phyloP scores from a whole-genome alignment of 1,139 yeast genomes.

The Suhomyces coccinellae region DNA sequence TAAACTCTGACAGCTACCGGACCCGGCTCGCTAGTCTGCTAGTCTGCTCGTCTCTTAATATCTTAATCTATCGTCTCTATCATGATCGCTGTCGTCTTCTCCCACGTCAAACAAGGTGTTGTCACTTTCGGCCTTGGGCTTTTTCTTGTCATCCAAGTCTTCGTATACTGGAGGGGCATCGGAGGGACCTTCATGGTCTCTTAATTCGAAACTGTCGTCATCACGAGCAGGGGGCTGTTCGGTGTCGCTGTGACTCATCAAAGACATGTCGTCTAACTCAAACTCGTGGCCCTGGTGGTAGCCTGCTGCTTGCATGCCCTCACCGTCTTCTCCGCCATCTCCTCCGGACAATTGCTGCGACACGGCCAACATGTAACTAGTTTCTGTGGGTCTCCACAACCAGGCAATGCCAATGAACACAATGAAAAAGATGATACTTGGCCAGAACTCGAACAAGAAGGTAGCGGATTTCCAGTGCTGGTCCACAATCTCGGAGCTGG shows the following conservation, averaged over 20 bases:
- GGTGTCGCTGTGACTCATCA: constrained; percentile 53
- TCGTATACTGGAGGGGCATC: constrained; percentile 31
- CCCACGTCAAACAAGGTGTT: constrained; percentile 43
- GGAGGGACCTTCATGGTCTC: constrained; percentile 16
- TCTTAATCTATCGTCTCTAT: constrained; percentile 32
- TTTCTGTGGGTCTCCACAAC: constrained; percentile 97
- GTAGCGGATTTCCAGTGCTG: constrained; percentile 91
- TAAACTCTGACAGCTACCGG: too few species aligned
- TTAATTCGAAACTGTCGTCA: constrained; percentile 40
- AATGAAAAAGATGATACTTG: constrained; percentile 79
- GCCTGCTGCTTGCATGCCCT: constrained; percentile 28
- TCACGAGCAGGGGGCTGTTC: constrained; percentile 26
- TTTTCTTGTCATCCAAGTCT: constrained; percentile 16
- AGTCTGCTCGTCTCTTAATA: not conserved
- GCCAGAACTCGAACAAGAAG: constrained; percentile 93
- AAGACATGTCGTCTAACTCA: constrained; percentile 72
- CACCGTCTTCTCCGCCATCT: constrained; percentile 59
- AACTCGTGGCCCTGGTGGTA: constrained; percentile 53
- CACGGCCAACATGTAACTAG: constrained; percentile 91
- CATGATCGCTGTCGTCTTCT: constrained; percentile 30
- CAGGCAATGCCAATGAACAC: constrained; percentile 84
- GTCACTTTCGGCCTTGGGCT: constrained; percentile 16
- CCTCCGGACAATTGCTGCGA: constrained; percentile 90
- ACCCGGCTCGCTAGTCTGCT: too few species aligned
- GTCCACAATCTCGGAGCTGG: constrained; percentile 75